A percentile compares a stretch with the other conserved stretches of the same genome.
These are phyloP conservation scores for Corynespora cassiicola DNA, from an alignment of 2,329 filamentous ascomycete genomes.

Conservation along the genomic window DNA sequence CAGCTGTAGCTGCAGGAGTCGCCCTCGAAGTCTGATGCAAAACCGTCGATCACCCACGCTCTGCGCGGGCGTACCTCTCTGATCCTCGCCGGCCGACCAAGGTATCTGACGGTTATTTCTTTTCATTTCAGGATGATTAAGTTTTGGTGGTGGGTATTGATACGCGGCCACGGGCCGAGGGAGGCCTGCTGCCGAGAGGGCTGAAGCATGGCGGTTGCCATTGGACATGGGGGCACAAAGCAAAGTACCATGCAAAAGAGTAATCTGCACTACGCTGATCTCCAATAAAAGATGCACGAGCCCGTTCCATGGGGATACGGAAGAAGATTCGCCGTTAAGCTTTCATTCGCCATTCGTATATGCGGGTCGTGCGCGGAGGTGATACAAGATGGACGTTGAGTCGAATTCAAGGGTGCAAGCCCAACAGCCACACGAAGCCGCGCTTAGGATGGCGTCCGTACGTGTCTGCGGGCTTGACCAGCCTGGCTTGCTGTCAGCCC, in stretches of 20 bases:
- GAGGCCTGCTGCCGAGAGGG: too few species aligned
- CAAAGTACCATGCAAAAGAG: neutral
- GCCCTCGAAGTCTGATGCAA: neutral
- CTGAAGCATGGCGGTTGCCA: too few species aligned
- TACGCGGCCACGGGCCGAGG: too few species aligned
- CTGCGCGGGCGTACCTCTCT: too few species aligned
- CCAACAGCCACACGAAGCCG: slow-evolving; percentile 1
- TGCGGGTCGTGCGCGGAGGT: slow-evolving; percentile 9
- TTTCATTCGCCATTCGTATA: slow-evolving; percentile 10
- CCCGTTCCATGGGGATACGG: neutral
- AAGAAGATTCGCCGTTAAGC: slow-evolving; percentile 3
- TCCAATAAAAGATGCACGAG: slow-evolving; percentile 8
- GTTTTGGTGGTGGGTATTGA: neutral
- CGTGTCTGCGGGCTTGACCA: too few species aligned
- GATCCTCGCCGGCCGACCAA: too few species aligned
- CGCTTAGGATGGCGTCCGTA: too few species aligned
- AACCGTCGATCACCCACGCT: slow-evolving; percentile 1
- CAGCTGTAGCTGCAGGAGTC: slow-evolving; percentile 1
- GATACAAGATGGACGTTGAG: slow-evolving; percentile 11
- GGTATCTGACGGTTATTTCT: too few species aligned
- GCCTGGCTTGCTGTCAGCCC: too few species aligned
- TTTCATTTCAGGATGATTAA: slow-evolving; percentile 6
- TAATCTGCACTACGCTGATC: slow-evolving; percentile 7
- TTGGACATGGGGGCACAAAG: neutral
- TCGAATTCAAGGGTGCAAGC: slow-evolving; percentile 8